Base-by-base conservation (phyloP, 331 rosid genomes). In the Phaseolus coccineus region DNA sequence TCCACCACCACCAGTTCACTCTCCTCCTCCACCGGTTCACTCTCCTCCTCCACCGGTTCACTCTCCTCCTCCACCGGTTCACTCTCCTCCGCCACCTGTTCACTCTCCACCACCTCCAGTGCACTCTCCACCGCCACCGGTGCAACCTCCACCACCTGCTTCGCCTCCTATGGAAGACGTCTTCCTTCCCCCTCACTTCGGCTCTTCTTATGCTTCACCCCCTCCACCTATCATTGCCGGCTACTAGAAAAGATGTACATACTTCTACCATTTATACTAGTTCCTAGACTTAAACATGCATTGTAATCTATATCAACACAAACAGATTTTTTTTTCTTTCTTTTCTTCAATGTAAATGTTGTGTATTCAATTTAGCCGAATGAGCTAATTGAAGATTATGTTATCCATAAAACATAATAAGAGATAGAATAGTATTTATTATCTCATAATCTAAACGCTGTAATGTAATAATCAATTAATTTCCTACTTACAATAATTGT, bases 161-260 rank as follows among this genome's bases (percentile, higher is more conserved):
- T 76, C 83, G 0, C 80, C 84, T 13, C 73, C 85, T 0, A 28
- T 44, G 2, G 82, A 82, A 0, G 85, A 84, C 0, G 24, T 84
- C 3, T 0, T 80, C 47, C 89, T 89, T 25, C 92, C 92, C 19
- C 84, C 89, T n/a, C 1, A 53, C 42, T 52, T 87, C 0, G 90
- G 92, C 25, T 77, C 84, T 76, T 76, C 86, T 5, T 90, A 90
- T 67, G 78, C 87, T 31, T 88, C 94, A 6, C 94, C 94, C 0
- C 94, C 94, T 73, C 94, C 94, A 68, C 94, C 94, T 14, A 16
- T 39, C 48, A 66, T 83, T 0, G 10, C 71, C 0, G 92, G 94
- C 31, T 90, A 90, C 84, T 89, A 83, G 73, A 70, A 7, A 12
- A 12, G 50, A 7, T 31, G 15, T 66, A 31, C 63, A 28, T 50